These are phyloP conservation scores for Acmispon strigosus DNA, from an alignment of 306 rosid species.

Conservation along the genomic window DNA sequence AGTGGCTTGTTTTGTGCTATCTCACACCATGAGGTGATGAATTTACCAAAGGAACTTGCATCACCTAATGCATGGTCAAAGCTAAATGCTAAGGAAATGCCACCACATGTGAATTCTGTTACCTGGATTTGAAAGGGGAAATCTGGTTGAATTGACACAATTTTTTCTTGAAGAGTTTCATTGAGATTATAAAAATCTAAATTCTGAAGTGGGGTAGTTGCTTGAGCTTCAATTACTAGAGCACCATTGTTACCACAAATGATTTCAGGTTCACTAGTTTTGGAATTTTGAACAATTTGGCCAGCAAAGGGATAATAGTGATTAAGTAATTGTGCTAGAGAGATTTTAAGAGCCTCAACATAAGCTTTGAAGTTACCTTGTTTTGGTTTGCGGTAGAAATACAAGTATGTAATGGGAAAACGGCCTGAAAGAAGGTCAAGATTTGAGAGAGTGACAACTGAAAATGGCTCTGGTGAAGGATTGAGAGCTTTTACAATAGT, in stretches of 20 bases:
- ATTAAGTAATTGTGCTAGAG: constrained; percentile 39
- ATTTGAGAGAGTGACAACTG: constrained; percentile 52
- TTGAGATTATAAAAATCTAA: constrained; percentile 62
- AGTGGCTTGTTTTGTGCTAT: constrained; percentile 45
- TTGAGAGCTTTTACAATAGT: constrained; percentile 47
- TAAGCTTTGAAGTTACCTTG: constrained; percentile 9
- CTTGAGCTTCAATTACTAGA: constrained; percentile 51
- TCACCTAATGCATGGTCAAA: constrained; percentile 92
- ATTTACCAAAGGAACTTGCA: constrained; percentile 70
- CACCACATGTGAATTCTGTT: constrained; percentile 59
- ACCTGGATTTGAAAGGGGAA: constrained; percentile 64
- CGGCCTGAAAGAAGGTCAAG: constrained; percentile 90
- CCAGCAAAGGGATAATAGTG: constrained; percentile 68
- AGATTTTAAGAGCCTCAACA: constrained; percentile 39
- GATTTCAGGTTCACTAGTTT: constrained; percentile 64
- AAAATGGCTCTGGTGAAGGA: constrained; percentile 28
- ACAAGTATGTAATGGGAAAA: constrained; percentile 76
- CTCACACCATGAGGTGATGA: constrained; percentile 67
- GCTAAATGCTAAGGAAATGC: constrained; percentile 65
- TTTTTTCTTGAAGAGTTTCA: constrained; percentile 37
- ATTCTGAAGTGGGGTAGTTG: constrained; percentile 30
- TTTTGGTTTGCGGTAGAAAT: constrained; percentile 49
- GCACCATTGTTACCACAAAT: constrained; percentile 71
- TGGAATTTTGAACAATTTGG: constrained; percentile 45
- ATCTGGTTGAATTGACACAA: constrained; percentile 42